A percentile compares a stretch with the other conserved stretches of the same genome.
phyloP scores from a whole-genome alignment of 2,329 filamentous ascomycete genomes.

The Nigrograna mackinnonii region DNA sequence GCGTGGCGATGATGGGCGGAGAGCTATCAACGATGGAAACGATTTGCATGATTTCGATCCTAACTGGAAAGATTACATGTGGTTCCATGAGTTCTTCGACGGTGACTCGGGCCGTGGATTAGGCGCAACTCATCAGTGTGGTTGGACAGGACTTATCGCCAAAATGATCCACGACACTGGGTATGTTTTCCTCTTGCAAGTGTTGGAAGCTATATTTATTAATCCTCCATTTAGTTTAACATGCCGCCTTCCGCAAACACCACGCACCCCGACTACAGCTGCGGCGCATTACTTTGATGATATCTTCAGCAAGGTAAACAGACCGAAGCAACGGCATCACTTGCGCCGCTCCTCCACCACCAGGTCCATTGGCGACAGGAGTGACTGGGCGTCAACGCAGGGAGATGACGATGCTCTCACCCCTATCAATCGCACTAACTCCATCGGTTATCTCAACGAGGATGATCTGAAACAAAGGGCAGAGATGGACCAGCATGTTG shows the following conservation, averaged over 20 bases:
- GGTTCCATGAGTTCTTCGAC: slow-evolving; percentile 98
- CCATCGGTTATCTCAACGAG: slow-evolving; percentile 57
- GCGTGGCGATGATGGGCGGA: slow-evolving; percentile 79
- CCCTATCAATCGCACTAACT: slow-evolving; percentile 44
- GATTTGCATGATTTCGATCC: slow-evolving; percentile 88
- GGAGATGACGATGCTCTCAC: slow-evolving; percentile 30
- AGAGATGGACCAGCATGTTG: slow-evolving; percentile 65
- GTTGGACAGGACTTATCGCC: slow-evolving; percentile 93
- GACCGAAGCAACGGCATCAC: slow-evolving; percentile 51
- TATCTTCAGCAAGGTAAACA: slow-evolving; percentile 64
- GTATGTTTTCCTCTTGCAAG: slow-evolving; percentile 58
- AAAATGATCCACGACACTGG: slow-evolving; percentile 98
- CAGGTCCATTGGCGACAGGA: slow-evolving; percentile 81
- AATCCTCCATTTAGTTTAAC: slow-evolving; percentile 68
- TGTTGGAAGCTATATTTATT: neutral
- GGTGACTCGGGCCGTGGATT: slow-evolving; percentile 87
- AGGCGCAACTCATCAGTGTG: slow-evolving; percentile 91
- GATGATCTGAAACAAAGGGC: slow-evolving; percentile 47
- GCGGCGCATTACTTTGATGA: slow-evolving; percentile 97
- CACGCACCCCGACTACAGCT: slow-evolving; percentile 79
- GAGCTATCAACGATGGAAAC: slow-evolving; percentile 84
- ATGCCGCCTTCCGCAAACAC: slow-evolving; percentile 90
- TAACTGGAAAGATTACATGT: slow-evolving; percentile 90
- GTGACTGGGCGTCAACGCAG: slow-evolving; percentile 64
- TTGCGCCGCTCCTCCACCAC: slow-evolving; percentile 80